Evolutionary conservation across 2,329 filamentous ascomycete species (phyloP).

Genomic region (Aspergillus vadensis): DNA sequence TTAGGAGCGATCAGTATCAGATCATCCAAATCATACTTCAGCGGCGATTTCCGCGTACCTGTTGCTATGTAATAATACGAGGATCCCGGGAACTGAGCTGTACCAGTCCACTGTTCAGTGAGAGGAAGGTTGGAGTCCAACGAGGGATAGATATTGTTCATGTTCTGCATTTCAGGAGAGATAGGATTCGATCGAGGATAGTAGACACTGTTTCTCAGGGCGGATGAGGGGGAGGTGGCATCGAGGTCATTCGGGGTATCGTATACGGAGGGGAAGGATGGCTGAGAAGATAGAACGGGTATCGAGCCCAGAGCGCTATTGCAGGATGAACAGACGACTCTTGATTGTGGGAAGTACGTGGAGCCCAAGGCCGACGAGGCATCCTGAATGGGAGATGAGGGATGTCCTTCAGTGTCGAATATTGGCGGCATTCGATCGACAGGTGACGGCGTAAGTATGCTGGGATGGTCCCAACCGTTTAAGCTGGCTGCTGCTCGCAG

Average conservation of each 20-base stretch:
- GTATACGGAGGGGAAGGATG: constrained; percentile 3
- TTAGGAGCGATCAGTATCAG: background rate
- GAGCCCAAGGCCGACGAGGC: background rate
- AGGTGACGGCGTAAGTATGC: constrained; percentile 16
- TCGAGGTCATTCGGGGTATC: constrained; percentile 1
- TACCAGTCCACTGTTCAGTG: constrained; percentile 6
- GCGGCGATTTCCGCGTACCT: constrained; percentile 7
- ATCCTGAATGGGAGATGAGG: constrained; percentile 6
- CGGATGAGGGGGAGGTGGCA: background rate
- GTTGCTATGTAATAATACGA: constrained; percentile 13
- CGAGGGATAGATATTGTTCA: background rate
- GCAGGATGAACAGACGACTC: constrained; percentile 9
- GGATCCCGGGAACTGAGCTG: background rate
- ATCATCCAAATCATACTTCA: background rate
- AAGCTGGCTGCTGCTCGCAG: constrained; percentile 32
- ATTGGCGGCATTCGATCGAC: constrained; percentile 4
- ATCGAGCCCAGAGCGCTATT: constrained; percentile 5
- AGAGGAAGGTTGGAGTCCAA: constrained; percentile 4
- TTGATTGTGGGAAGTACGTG: constrained; percentile 9
- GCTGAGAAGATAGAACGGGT: background rate
- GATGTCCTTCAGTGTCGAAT: constrained; percentile 5
- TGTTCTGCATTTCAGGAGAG: constrained; percentile 2
- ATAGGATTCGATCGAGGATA: background rate
- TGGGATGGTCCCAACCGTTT: constrained; percentile 31
- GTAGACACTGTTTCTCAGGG: background rate